Base-by-base conservation (phyloP, 495 filamentous ascomycete genomes). In the Terfezia claveryi region DNA sequence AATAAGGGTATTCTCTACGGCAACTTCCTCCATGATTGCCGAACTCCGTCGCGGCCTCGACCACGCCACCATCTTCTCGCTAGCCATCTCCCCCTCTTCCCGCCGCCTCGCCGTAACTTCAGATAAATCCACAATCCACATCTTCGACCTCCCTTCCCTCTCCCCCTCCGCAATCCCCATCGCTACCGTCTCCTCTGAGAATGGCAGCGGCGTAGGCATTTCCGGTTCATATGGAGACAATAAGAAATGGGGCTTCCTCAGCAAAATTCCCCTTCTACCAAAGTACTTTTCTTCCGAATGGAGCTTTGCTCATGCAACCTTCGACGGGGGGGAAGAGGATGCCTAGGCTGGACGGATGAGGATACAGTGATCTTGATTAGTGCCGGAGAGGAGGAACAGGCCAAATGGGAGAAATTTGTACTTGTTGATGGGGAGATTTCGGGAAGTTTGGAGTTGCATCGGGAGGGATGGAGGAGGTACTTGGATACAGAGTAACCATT, bases 111-210 rank as follows among this genome's bases (percentile, higher is more conserved):
- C 91, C 17, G 87, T 87, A 53, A 95, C 92, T n/a, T 94, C 87
- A 23, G 91, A 98, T 71, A 98, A 95, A 67, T 85, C 81, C 6
- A 98, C 87, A 3, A 69, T 98, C 16, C 91, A 98, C 68, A 77
- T 98, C 44, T 98, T 95, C 64, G 85, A 95, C 54, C 69, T 85
- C 17, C 78, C 76, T 8, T 56, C 66, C 10, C 54, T 54, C 49
- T 57, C 71, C 38, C 20, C 68, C 55, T 27, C 49, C 55, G 38
- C 57, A 59, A 23, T 65, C 65, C 55, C 72, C 65, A 20, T 60
- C 55, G 14, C 58, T 56, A 2, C 52, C 65, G 62, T 57, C 64
- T 68, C 56, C 23, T 58, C 56, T 9, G 56, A 65, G 23, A 64
- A 59, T 14, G 17, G 41, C 41, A 20, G 14, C 41, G 12, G 14